Evolutionary conservation across 148 eudicot species (phyloP), one percentile per base, ranked within the genome.

Genomic region (Pouteria glomerata): DNA sequence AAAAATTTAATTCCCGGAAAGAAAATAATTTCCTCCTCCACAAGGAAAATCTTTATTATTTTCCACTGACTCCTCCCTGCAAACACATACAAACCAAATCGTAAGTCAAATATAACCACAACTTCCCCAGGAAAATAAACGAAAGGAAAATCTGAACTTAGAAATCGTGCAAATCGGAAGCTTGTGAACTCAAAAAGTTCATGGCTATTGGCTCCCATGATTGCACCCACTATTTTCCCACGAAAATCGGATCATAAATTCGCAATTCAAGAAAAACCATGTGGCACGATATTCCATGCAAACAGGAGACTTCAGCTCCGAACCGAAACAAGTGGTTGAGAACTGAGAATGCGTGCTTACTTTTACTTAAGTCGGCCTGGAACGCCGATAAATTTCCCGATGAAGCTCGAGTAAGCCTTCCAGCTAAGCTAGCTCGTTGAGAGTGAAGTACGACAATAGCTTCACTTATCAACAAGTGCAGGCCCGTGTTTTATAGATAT

Each of bases 241-340:
- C 14, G 15, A 29, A 57, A 57, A 57, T 27, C 73, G 65, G 56
- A 58, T 57, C 73, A 44, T 15, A 58, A 57, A 71, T 57, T 10
- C 73, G 39, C 24, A 27, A 29, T 29, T 26, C 51, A 48, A 50
- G 27, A 66, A 48, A 47, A 66, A 42, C 8, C 69, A 65, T 16
- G 35, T 45, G 33, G 53, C 33, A 65, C 34, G 18, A 65, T 15
- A 18, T 42, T 8, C 69, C 31, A 16, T 24, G 53, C 1, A 65
- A 42, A 26, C 39, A 48, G 10, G 8, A 23, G 24, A 51, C 6
- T 29, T n/a, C 26, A 12, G n/a, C 6, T 1, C 11, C 24, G 3
- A 18, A 5, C 44, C 44, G 0, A 39, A 31, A 60, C n/a, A 31
- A 67, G 16, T n/a, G 16, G 44, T 6, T 16, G 60, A 33, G 60